Conservation (phyloP, 306 rosid genomes). For the Fragaria vesca region DNA sequence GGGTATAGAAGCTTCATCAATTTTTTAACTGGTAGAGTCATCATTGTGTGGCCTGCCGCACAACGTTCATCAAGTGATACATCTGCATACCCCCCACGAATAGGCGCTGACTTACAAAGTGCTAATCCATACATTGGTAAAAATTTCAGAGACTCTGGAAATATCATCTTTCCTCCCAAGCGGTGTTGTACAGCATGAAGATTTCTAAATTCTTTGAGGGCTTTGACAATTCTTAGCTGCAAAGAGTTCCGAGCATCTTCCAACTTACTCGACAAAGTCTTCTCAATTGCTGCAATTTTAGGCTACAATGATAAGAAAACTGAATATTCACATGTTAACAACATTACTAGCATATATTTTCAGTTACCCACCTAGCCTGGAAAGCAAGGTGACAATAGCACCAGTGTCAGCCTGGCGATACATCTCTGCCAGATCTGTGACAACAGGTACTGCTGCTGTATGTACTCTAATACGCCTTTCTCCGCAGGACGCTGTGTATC, state of each 20-base stretch:
- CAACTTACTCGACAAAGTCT: constrained; percentile 76
- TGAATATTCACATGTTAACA: constrained; percentile 21
- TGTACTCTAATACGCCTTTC: constrained; percentile 97
- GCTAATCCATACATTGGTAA: constrained; percentile 85
- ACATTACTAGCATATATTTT: constrained; percentile 19
- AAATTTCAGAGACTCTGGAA: constrained; percentile 83
- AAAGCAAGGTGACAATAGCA: constrained; percentile 72
- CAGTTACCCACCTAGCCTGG: constrained; percentile 71
- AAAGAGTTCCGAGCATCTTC: constrained; percentile 83
- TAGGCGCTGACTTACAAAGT: constrained; percentile 73
- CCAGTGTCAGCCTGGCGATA: constrained; percentile 93
- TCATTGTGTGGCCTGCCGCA: constrained; percentile 80
- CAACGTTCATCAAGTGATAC: constrained; percentile 83
- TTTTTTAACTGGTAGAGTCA: constrained; percentile 76
- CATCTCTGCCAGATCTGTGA: constrained; percentile 82
- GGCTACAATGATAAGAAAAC: constrained; percentile 29
- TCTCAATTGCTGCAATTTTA: constrained; percentile 82
- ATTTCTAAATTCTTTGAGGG: constrained; percentile 82
- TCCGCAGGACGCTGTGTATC: constrained; percentile 98
- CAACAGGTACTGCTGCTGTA: constrained; percentile 91
- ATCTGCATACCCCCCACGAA: constrained; percentile 90
- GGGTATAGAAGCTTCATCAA: constrained; percentile 90
- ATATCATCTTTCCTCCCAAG: constrained; percentile 84
- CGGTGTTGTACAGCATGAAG: constrained; percentile 96
- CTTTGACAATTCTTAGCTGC: constrained; percentile 81